Evolutionary conservation across 306 rosid genomes (phyloP), one percentile per base, ranked within the genome.

Genomic region (Dalbergia cultrata): DNA sequence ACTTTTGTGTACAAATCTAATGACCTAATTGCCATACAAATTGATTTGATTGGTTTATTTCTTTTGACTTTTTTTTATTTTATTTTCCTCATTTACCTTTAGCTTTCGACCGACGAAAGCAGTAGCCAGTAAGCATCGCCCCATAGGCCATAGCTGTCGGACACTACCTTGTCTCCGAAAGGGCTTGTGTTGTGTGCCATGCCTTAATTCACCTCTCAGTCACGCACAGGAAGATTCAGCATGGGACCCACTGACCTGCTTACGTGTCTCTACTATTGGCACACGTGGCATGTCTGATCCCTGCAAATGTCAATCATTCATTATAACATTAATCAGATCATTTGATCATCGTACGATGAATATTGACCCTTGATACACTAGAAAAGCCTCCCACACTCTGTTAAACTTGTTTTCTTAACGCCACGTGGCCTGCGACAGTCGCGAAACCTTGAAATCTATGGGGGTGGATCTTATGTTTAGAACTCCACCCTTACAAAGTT

Each of bases 191-290:
- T 26, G 59, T 57, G 69, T 49, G 13, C n/a, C 10, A 22, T 14
- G 5, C 34, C n/a, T 34, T n/a, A 22, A 31, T 47, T 13, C 43
- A 44, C 3, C 7, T 12, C 9, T 5, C 6, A 35, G 39, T 64
- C 72, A 9, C 9, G 12, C 21, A 34, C 33, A 31, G 31, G 31
- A 26, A 26, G 2, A 26, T 45, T 58, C 8, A 49, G 6, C n/a
- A 1, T 19, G 65, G 83, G 83, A 34, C 64, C 77, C 71, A 70
- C 54, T 26, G 31, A 26, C 31, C 8, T 2, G 71, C 33, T 19
- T 49, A 70, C 62, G 76, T 78, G 76, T 59, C 60, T 18, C 34
- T 34, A 18, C 11, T 17, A 35, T 50, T 62, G 21, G 65, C 58
- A 35, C 16, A 71, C 72, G 72, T 62, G 49, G 4, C 57, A 7